phyloP scores from a whole-genome alignment of 2,329 filamentous ascomycete species.

The Epichloe sp. region DNA sequence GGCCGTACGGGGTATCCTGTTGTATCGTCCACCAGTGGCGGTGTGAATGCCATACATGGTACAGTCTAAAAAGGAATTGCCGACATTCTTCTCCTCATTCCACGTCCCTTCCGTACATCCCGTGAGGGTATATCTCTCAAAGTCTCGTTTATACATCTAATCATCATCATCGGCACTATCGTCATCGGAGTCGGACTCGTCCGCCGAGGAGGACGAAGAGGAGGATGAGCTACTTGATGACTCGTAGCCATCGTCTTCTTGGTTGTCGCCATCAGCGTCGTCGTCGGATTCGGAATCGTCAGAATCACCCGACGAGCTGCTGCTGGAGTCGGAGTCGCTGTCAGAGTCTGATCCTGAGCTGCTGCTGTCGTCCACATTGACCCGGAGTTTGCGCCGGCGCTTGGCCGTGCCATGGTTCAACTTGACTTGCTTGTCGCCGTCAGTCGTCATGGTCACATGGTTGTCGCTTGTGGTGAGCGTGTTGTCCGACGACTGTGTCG shows the following conservation, averaged over 20 bases:
- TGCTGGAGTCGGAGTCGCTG: conserved; percentile 19
- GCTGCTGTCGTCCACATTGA: conserved; percentile 30
- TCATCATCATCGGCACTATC: conserved; percentile 5
- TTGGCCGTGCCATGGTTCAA: conserved; percentile 36
- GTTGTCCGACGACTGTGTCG: conserved; percentile 16
- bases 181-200: conserved; percentile 22
- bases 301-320: conserved; percentile 23
- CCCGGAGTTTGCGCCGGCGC: conserved; percentile 39
- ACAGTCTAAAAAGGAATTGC: conserved; percentile 6
- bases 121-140: not conserved
- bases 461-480: conserved; percentile 17
- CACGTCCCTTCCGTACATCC: not conserved
- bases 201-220: conserved; percentile 24
- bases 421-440: conserved; percentile 26
- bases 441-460: conserved; percentile 12
- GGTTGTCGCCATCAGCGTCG: conserved; percentile 9
- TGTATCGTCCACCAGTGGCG: conserved; percentile 3
- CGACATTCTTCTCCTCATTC: not conserved
- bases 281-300: conserved; percentile 17
- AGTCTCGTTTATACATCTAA: conserved; percentile 1
- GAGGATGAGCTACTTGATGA: conserved; percentile 31
- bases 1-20: conserved; percentile 7
- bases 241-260: conserved; percentile 12
- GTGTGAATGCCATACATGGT: conserved; percentile 4
- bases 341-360: conserved; percentile 20